Conservation (phyloP, 257 asterid genomes). For the Solanum chaucha region DNA sequence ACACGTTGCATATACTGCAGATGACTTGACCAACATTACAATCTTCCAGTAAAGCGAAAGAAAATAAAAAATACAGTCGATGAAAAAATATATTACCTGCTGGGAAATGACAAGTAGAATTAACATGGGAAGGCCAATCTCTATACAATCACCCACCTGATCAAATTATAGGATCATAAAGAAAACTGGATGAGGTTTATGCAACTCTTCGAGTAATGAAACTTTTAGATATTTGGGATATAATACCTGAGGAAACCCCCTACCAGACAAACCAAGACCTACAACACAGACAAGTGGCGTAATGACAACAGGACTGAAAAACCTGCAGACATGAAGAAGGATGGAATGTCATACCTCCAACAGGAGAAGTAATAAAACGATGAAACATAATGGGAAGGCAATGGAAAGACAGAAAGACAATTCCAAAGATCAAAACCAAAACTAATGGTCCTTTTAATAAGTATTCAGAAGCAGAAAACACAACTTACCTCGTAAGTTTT, state of each 20-base stretch:
- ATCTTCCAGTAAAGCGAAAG: neutral
- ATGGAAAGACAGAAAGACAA: neutral
- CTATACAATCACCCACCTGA: constrained; percentile 82
- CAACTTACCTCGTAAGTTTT: constrained; percentile 54
- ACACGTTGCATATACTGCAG: constrained; percentile 69
- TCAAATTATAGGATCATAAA: constrained; percentile 4
- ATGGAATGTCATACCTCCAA: neutral
- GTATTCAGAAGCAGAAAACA: neutral
- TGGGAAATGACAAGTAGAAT: constrained; percentile 66
- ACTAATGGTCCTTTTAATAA: neutral
- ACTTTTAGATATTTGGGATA: neutral
- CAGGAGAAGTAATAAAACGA: neutral
- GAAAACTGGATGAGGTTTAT: neutral
- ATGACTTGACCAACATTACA: neutral
- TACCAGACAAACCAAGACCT: constrained; percentile 81
- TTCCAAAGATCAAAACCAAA: neutral
- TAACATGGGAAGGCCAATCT: constrained; percentile 85
- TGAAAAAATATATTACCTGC: constrained; percentile 44
- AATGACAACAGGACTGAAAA: constrained; percentile 63
- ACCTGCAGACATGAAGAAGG: constrained; percentile 27
- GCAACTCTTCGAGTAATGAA: neutral
- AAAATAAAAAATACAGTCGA: neutral
- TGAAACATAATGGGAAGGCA: neutral
- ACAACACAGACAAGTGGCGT: constrained; percentile 78
- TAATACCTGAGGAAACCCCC: constrained; percentile 84